Evolutionary conservation across 2,329 filamentous ascomycete genomes (phyloP).

Genomic region (Macrophomina pseudophaseolina): DNA sequence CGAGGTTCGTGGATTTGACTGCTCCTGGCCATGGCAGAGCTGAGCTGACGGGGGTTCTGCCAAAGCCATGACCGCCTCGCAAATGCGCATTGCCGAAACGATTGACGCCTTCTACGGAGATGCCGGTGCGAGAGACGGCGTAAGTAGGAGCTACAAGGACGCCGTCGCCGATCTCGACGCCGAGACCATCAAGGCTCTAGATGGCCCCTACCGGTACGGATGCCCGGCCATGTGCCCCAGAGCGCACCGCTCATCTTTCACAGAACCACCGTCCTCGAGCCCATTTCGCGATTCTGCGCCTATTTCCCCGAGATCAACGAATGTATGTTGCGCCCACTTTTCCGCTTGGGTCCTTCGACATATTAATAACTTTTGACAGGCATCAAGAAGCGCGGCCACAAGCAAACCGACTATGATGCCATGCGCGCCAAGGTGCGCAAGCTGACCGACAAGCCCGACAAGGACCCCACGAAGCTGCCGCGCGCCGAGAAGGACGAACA

Average conservation of each 20-base stretch:
- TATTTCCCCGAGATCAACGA: conserved; percentile 99
- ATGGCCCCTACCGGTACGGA: conserved; percentile 83
- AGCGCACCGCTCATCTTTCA: conserved; percentile 24
- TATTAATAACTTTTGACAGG: conserved; percentile 48
- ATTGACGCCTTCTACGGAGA: conserved; percentile 99
- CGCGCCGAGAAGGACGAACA: conserved; percentile 96
- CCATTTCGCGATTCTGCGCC: conserved; percentile 93
- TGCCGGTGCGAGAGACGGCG: conserved; percentile 89
- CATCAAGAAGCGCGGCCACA: conserved; percentile 98
- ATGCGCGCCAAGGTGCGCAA: conserved; percentile 96
- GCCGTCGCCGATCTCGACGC: conserved; percentile 97
- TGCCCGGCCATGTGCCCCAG: not conserved
- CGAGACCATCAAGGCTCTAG: conserved; percentile 97
- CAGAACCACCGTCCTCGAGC: conserved; percentile 90
- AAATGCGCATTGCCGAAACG: conserved; percentile 99
- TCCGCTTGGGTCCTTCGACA: not conserved
- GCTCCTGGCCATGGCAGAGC: not conserved
- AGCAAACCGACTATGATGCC: conserved; percentile 96
- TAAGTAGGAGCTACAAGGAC: conserved; percentile 96
- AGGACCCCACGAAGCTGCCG: conserved; percentile 95
- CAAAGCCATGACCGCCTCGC: conserved; percentile 94
- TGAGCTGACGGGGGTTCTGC: conserved; percentile 9
- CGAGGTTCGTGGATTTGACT: conserved; percentile 64
- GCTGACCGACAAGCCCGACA: conserved; percentile 96
- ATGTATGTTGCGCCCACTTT: conserved; percentile 59